Evolutionary conservation across 345 rosid genomes (phyloP), one percentile per base, ranked within the genome.

Genomic region (Salix suchowensis): DNA sequence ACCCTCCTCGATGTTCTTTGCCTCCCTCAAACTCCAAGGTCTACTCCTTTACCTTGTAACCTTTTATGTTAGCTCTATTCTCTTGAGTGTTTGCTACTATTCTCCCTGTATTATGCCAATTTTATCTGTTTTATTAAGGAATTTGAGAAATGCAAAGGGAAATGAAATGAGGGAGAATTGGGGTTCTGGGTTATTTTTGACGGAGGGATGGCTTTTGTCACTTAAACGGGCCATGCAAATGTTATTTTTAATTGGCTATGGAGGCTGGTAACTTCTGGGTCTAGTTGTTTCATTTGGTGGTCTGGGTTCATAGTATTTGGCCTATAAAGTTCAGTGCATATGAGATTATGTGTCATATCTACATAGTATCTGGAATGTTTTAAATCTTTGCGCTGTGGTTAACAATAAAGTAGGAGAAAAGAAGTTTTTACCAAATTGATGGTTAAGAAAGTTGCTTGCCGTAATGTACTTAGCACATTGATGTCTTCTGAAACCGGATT

Each of bases 1-100:
- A 74, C 66, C 88, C 88, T 30, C 76, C 74, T 73, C 88, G 87
- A 36, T 76, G 85, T 77, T 79, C 87, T 5, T 75, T 86, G 19
- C 81, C 91, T 79, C 77, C 88, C 80, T 81, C 92, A 8, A 77
- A 16, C 68, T 73, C 84, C 1, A 94, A 88, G 97, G 98, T 94
- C 65, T 23, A 16, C 39, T 72, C 24, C 66, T 54, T 65, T 23
- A 11, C 67, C 61, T 52, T 54, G 32, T 39, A 1, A 16, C 32
- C 26, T 15, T 34, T 23, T n/a, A 34, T 19, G 40, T 77, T 54
- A n/a, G 3, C 66, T 68, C 67, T 24, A 67, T 5, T 34, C 21
- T 39, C 71, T 67, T 67, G 62, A n/a, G 28, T n/a, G 1, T 58
- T n/a, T n/a, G 10, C 5, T 9, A 1, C 6, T 19, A 6, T n/a